These are phyloP conservation scores for Rutidosis leptorrhynchoides DNA, from an alignment of 129 eudicot species.

Conservation along the genomic window DNA sequence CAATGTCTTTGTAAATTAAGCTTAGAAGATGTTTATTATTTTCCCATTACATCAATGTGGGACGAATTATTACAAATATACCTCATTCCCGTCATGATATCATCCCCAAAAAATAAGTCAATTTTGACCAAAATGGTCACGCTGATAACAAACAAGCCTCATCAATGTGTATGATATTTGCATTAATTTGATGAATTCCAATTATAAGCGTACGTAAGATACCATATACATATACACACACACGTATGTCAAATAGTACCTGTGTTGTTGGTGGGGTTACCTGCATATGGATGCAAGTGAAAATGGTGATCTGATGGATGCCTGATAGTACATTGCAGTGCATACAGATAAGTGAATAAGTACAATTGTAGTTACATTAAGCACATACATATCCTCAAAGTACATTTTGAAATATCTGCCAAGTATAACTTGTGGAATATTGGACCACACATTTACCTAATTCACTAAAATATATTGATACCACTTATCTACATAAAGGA, in stretches of 20 bases:
- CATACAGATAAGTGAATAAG: constrained; percentile 12
- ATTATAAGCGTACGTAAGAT: constrained; percentile 11
- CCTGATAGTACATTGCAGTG: constrained; percentile 12
- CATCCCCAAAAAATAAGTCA: not conserved
- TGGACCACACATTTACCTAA: constrained; percentile 9
- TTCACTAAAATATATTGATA: not conserved
- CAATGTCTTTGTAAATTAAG: no score
- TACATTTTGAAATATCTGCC: constrained; percentile 18
- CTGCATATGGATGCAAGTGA: constrained; percentile 30
- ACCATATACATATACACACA: not conserved
- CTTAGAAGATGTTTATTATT: no score
- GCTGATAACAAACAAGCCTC: not conserved
- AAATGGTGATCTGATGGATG: constrained; percentile 5
- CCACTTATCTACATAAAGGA: constrained; percentile 16
- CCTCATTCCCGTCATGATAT: not conserved
- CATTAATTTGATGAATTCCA: constrained; percentile 15
- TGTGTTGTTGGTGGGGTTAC: not conserved
- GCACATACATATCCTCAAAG: constrained; percentile 22
- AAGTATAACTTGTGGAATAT: constrained; percentile 17
- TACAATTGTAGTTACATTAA: constrained; percentile 5
- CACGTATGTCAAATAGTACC: constrained; percentile 2
- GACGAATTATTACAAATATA: not conserved
- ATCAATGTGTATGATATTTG: not conserved
- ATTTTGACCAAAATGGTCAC: not conserved
- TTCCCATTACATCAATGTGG: not conserved